Conservation (phyloP, 208 protist genomes). For the Leishmania mexicana region DNA sequence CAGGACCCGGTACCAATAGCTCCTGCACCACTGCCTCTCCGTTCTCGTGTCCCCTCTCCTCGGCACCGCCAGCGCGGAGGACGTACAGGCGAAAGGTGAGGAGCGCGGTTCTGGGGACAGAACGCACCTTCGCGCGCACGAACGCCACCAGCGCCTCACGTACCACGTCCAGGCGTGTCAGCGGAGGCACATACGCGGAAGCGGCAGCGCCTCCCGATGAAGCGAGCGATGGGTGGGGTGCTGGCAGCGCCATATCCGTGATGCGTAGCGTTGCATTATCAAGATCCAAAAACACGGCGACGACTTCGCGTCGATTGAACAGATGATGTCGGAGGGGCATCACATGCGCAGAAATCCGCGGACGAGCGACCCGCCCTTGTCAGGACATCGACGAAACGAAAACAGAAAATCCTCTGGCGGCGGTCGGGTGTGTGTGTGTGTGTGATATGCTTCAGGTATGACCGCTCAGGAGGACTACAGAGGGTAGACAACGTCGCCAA, state of each 20-base stretch:
- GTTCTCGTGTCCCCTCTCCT: constrained; percentile 8
- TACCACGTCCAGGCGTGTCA: constrained; percentile 42
- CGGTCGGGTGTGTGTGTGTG: neutral
- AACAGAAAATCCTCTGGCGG: constrained; percentile 11
- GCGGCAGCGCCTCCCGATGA: neutral
- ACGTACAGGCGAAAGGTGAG: constrained; percentile 49
- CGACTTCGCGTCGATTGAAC: constrained; percentile 44
- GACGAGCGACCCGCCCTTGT: neutral
- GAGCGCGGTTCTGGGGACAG: constrained; percentile 18
- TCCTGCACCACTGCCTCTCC: constrained; percentile 12
- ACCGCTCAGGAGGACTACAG: neutral
- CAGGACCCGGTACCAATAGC: constrained; percentile 24
- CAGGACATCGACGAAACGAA: neutral
- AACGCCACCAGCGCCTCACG: constrained; percentile 45
- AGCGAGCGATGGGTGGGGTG: neutral
- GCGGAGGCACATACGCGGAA: constrained; percentile 18
- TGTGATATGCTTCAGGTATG: no score
- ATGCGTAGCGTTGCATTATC: constrained; percentile 24
- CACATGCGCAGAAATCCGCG: neutral
- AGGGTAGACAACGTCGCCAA: neutral
- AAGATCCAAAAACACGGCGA: constrained; percentile 57
- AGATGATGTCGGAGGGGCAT: constrained; percentile 13
- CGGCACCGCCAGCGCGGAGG: constrained; percentile 15
- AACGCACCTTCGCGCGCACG: constrained; percentile 39
- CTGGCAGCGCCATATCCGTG: constrained; percentile 44